Conservation (phyloP, 129 eudicot genomes). For the Silybum marianum region DNA sequence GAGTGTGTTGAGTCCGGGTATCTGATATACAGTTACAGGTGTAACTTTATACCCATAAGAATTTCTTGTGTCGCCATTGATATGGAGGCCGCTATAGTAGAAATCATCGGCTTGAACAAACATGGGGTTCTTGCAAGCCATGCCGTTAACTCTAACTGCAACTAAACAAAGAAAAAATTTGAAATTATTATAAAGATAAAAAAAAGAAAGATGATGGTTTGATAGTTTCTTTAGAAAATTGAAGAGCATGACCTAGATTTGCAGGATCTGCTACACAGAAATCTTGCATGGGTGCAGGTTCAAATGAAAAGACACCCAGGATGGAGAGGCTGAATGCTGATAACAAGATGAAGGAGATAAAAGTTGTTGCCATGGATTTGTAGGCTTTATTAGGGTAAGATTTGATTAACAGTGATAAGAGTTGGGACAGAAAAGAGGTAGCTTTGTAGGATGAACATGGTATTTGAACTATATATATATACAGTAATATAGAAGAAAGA, state of each 20-base stretch:
- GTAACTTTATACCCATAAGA: constrained; percentile 37
- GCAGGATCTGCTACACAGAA: constrained; percentile 50
- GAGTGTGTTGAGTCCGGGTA: constrained; percentile 52
- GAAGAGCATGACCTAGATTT: constrained; percentile 33
- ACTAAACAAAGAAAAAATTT: constrained; percentile 5
- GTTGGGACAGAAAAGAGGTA: not conserved
- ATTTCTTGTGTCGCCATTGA: constrained; percentile 45
- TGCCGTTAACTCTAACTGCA: constrained; percentile 45
- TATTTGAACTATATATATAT: constrained; percentile 30
- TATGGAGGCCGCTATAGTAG: constrained; percentile 47
- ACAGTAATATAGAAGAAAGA: constrained; percentile 28
- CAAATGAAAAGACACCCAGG: constrained; percentile 31
- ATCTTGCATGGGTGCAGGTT: constrained; percentile 50
- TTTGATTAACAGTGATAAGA: not conserved
- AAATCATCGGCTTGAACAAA: constrained; percentile 48
- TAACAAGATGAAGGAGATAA: constrained; percentile 22
- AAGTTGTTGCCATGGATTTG: constrained; percentile 29
- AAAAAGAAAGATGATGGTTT: not conserved
- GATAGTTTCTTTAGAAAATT: not conserved
- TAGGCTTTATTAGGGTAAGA: not conserved
- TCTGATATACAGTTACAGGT: constrained; percentile 40
- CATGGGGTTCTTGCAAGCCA: constrained; percentile 46
- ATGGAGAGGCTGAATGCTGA: constrained; percentile 25
- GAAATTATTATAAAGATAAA: not conserved
- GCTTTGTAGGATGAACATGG: constrained; percentile 24